Conservation (phyloP, 2,329 filamentous ascomycete species). For the Microcyclosporella mali region DNA sequence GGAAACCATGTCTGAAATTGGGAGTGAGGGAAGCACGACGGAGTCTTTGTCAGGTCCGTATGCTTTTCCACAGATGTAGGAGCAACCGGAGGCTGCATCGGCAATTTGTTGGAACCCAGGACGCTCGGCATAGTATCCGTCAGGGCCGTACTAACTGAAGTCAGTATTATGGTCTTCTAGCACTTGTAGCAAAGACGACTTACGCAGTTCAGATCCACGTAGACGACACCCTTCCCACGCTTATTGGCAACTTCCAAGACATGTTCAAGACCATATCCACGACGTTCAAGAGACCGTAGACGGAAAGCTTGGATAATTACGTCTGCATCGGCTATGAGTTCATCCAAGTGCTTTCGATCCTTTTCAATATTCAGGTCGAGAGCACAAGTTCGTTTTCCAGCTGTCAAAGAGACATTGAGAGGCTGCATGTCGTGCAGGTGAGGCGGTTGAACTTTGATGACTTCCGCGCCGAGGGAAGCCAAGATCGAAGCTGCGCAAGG, state of each 20-base stretch:
- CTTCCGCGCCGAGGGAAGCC: not conserved
- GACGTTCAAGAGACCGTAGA: conserved; percentile 38
- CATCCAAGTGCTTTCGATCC: conserved; percentile 32
- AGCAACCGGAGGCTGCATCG: conserved; percentile 30
- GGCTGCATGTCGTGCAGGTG: conserved; percentile 28
- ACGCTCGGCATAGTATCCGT: conserved; percentile 41
- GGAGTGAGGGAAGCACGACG: conserved; percentile 7
- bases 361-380: conserved; percentile 29
- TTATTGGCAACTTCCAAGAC: conserved; percentile 44
- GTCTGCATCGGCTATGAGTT: conserved; percentile 33
- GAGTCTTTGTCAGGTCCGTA: conserved; percentile 4
- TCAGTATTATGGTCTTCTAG: too few relatives aligned
- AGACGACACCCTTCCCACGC: conserved; percentile 41
- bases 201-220: conserved; percentile 31
- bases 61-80: not conserved
- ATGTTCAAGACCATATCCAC: conserved; percentile 32
- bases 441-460: not conserved
- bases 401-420: conserved; percentile 37
- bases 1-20: conserved; percentile 1
- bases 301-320: conserved; percentile 46
- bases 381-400: conserved; percentile 35
- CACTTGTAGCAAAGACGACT: not conserved
- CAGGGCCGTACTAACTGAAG: conserved; percentile 48
- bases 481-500: not conserved
- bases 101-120: conserved; percentile 50